Evolutionary conservation across 2,329 filamentous ascomycete genomes (phyloP), one percentile per base, ranked within the genome.

Genomic region (Plenodomus biglobosus): DNA sequence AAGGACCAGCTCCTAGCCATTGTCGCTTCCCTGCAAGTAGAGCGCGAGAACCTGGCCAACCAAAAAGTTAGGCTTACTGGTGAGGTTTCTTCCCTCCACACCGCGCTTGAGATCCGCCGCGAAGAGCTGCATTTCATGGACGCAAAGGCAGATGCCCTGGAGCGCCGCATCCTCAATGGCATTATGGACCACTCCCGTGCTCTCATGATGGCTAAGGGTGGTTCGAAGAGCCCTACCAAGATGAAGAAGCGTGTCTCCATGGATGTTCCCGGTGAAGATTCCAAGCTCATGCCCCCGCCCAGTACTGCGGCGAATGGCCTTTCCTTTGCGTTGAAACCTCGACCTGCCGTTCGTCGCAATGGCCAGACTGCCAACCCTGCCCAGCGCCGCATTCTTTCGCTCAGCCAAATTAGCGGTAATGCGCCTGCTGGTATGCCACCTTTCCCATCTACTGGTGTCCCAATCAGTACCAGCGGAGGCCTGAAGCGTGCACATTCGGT

Each of bases 111-210:
- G 16, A 85, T 97, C 47, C 87, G 94, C 45, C 87, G 90, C 38
- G 92, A 97, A 59, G 94, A 97, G 74, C 83, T 99, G 50, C 85
- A 90, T 38, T 81, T 88, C 20, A 96, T 99, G 88, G 92, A 97
- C 69, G 78, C 82, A 10, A 88, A 92, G 53, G 94, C 92, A 2
- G 91, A 96, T 69, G 83, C 85, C 3, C 79, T 99, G 19, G 94
- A 99, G 75, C 88, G 92, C 43, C 86, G 94, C 20, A 96, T 99
- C 59, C 77, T 99, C 24, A 92, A 97, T 58, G 92, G 92, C 20
- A 90, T 97, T 54, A 95, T 99, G 75, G 92, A 97, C 62, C 92
- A 97, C 69, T 96, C 92, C 17, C 87, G 92, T 6, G 85, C 92
- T 20, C 80, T 96, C n/a, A 82, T 97, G 48, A 88, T 94, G 77